Evolutionary conservation across 768 basidiomycete genomes (phyloP).

Genomic region (Sarcodon sp.): DNA sequence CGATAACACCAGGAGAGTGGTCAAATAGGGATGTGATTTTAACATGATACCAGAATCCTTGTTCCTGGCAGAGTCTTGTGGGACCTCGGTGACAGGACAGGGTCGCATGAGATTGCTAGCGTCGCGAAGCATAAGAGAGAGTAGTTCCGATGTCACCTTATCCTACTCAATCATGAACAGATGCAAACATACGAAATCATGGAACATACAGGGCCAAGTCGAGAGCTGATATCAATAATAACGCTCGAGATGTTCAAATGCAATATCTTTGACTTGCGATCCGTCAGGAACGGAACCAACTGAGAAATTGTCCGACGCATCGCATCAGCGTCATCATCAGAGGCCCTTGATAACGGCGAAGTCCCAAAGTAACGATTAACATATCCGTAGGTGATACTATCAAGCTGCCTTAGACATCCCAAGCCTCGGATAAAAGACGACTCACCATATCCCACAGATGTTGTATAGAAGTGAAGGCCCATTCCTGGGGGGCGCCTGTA

Average conservation of each 20-base stretch:
- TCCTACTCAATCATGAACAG: slow-evolving; percentile 12
- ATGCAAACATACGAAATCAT: not conserved
- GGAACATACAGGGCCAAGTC: slow-evolving; percentile 36
- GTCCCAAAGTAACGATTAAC: slow-evolving; percentile 46
- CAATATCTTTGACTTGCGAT: slow-evolving; percentile 43
- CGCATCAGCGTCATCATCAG: slow-evolving; percentile 24
- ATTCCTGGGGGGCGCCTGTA: slow-evolving; percentile 17
- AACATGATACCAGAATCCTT: not conserved
- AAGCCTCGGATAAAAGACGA: slow-evolving; percentile 4
- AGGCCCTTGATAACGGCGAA: slow-evolving; percentile 39
- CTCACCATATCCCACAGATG: slow-evolving; percentile 54
- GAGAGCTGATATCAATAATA: slow-evolving; percentile 56
- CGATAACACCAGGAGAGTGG: slow-evolving; percentile 36
- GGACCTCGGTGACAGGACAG: slow-evolving; percentile 15
- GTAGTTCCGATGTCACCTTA: slow-evolving; percentile 23
- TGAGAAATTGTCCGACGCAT: slow-evolving; percentile 33
- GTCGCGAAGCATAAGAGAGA: slow-evolving; percentile 46
- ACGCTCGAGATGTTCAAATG: slow-evolving; percentile 36
- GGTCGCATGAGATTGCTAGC: slow-evolving; percentile 39
- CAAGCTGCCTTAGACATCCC: not conserved
- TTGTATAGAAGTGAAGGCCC: slow-evolving; percentile 47
- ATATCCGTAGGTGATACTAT: slow-evolving; percentile 60
- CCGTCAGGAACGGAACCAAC: slow-evolving; percentile 52
- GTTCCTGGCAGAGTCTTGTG: not conserved
- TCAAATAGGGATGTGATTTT: slow-evolving; percentile 24